These are phyloP conservation scores for Diaporthe vaccinii DNA, from an alignment of 2,329 filamentous ascomycete genomes.

Conservation along the genomic window DNA sequence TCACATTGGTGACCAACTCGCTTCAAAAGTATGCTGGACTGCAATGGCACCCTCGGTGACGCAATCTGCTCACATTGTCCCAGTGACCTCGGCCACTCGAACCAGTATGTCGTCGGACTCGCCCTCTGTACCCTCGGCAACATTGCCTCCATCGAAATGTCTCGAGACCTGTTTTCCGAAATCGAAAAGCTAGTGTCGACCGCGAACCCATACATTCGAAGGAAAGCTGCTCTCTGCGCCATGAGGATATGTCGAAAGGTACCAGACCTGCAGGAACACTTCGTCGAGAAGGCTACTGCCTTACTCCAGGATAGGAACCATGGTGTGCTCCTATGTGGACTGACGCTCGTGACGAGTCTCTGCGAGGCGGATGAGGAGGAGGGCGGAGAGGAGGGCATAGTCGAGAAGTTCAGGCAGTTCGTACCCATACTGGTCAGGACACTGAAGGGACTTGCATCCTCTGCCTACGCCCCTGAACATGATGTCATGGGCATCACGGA, in stretches of 20 bases:
- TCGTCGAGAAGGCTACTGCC: constrained; percentile 91
- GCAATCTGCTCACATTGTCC: constrained; percentile 50
- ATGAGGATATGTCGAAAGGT: constrained; percentile 99
- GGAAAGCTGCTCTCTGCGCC: constrained; percentile 97
- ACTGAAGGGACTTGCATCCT: constrained; percentile 91
- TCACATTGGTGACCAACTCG: constrained; percentile 97
- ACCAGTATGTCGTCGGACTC: constrained; percentile 98
- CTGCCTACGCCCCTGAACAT: constrained; percentile 96
- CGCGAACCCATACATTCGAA: constrained; percentile 96
- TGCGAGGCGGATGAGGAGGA: constrained; percentile 96
- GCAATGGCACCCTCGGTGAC: background rate
- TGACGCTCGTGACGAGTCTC: constrained; percentile 91
- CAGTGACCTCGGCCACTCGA: constrained; percentile 95
- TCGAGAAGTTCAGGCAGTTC: constrained; percentile 90
- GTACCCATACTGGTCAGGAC: constrained; percentile 90
- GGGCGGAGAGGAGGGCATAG: constrained; percentile 87
- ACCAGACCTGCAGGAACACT: constrained; percentile 96
- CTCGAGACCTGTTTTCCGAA: constrained; percentile 94
- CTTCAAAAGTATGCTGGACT: constrained; percentile 83
- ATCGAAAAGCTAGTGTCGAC: constrained; percentile 93
- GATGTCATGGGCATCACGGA: constrained; percentile 99
- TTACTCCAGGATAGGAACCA: constrained; percentile 95
- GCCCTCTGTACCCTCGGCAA: constrained; percentile 97
- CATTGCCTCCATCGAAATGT: constrained; percentile 98
- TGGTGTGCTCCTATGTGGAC: constrained; percentile 90